Percentiles rank a stretch among this genome's conserved stretches.
Conservation (phyloP, 2,329 filamentous ascomycete genomes). For the Anthostomella pinea region DNA sequence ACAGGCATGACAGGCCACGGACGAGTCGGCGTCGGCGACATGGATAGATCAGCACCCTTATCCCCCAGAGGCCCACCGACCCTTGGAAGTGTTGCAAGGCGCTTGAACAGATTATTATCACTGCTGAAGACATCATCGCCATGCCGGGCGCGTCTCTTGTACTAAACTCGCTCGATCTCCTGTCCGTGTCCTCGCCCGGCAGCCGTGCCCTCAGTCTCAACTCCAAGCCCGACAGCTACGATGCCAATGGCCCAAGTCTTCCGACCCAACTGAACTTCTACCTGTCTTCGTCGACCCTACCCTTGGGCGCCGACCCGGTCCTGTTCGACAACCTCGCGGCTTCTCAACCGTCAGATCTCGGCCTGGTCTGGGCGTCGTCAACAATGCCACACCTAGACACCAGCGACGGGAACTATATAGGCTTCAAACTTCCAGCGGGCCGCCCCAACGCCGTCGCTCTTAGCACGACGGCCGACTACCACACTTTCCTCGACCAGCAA, state of each 20-base stretch:
- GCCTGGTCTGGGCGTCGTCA: conserved; percentile 1
- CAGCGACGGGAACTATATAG: conserved; percentile 18
- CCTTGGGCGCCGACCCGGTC: background rate
- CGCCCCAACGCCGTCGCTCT: conserved; percentile 13
- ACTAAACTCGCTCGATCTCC: conserved; percentile 2
- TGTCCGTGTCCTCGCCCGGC: conserved; percentile 1
- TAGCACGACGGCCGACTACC: conserved; percentile 24
- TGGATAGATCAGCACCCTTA: too few relatives aligned
- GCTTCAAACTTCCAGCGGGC: conserved; percentile 11
- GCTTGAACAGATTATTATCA: too few relatives aligned
- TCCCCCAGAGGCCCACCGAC: too few relatives aligned
- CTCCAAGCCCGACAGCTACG: background rate
- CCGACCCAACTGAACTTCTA: conserved; percentile 1
- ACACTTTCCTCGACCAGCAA: conserved; percentile 23
- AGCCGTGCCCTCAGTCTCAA: background rate
- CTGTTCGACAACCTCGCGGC: background rate
- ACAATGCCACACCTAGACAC: conserved; percentile 16
- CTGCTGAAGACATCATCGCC: background rate
- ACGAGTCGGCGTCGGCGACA: too few relatives aligned
- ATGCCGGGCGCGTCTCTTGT: conserved; percentile 2
- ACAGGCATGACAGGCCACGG: too few relatives aligned
- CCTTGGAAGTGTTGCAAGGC: background rate
- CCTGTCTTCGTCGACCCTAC: conserved; percentile 2
- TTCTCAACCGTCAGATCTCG: background rate
- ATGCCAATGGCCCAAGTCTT: background rate